Evolutionary conservation across 2,329 filamentous ascomycete genomes (phyloP).

Genomic region (Tothia fuscella): DNA sequence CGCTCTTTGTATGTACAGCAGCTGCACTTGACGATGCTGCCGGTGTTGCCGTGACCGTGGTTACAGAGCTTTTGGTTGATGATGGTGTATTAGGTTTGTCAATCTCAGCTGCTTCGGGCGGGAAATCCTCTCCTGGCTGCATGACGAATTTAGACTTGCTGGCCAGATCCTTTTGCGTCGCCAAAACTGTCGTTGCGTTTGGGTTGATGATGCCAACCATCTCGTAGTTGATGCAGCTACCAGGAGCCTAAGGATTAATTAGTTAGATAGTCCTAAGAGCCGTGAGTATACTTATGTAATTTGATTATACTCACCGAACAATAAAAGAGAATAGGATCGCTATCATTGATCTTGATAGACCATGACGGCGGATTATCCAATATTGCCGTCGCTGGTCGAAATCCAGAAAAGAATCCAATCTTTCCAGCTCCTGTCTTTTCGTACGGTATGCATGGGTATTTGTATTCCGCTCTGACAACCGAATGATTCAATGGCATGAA

Average conservation of each 20-base stretch:
- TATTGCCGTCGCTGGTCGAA: conserved; percentile 34
- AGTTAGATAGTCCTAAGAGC: no score
- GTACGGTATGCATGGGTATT: conserved; percentile 47
- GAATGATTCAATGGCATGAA: conserved; percentile 15
- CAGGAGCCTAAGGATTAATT: no score
- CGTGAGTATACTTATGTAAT: no score
- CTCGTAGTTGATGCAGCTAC: conserved; percentile 46
- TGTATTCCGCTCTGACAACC: conserved; percentile 13
- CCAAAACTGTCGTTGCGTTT: conserved; percentile 16
- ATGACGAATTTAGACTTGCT: conserved; percentile 19
- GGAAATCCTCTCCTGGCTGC: conserved; percentile 21
- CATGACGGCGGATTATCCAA: conserved; percentile 34
- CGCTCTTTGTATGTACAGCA: conserved; percentile 6
- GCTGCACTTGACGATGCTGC: conserved; percentile 3
- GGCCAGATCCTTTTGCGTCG: conserved; percentile 19
- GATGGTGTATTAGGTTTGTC: conserved; percentile 13
- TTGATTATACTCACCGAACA: no score
- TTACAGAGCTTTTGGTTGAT: conserved; percentile 10
- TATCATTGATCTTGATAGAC: conserved; percentile 42
- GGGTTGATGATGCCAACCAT: conserved; percentile 66
- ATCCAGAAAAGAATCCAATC: conserved; percentile 44
- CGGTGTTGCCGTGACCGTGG: conserved; percentile 8
- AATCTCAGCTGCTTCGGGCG: conserved; percentile 16
- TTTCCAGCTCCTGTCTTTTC: conserved; percentile 38
- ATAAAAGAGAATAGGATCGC: conserved; percentile 55